Evolutionary conservation across 345 rosid genomes (phyloP), one percentile per base, ranked within the genome.

Genomic region (Heritiera fomes): DNA sequence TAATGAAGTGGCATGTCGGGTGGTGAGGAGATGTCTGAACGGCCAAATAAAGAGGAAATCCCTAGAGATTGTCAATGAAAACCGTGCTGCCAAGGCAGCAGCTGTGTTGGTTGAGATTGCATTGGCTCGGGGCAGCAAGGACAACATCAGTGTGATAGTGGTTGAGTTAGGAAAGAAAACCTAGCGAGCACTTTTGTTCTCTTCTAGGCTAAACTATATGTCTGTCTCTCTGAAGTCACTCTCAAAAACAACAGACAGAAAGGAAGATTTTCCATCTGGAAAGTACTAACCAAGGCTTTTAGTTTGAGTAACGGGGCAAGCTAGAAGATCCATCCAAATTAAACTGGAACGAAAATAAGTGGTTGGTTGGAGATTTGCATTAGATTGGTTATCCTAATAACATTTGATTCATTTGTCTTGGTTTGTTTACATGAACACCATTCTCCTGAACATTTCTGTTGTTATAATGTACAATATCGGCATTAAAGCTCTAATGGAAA

Each of bases 1-100:
- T 1, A 93, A 92, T 62, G 89, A 88, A 52, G 80, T 79, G n/a
- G 97, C 97, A 0, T 90, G 93, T 73, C 85, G 76, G 40, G 84
- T 93, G 4, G 92, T 85, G 69, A 88, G 83, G 73, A 84, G 82
- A 74, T 88, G 93, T 81, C 88, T 95, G 8, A 60, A 76, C 40
- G 87, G 88, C 30, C 74, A 58, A 23, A 70, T 81, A 73, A 78
- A 81, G 78, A 83, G 89, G 82, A 81, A 61, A 58, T 75, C 6
- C 67, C 3, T 60, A 52, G 30, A 53, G 18, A 53, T 76, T 4
- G 66, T 5, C 34, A 58, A 76, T 4, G 77, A 82, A 74, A 71
- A 83, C 34, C 81, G 83, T 0, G 80, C 90, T 0, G 59, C 87
- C 4, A 84, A 84, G n/a, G 93, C 91, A 1, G 93, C 93, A 3